These are phyloP conservation scores for Arctium lappa DNA, from an alignment of 129 eudicot species.

Conservation along the genomic window DNA sequence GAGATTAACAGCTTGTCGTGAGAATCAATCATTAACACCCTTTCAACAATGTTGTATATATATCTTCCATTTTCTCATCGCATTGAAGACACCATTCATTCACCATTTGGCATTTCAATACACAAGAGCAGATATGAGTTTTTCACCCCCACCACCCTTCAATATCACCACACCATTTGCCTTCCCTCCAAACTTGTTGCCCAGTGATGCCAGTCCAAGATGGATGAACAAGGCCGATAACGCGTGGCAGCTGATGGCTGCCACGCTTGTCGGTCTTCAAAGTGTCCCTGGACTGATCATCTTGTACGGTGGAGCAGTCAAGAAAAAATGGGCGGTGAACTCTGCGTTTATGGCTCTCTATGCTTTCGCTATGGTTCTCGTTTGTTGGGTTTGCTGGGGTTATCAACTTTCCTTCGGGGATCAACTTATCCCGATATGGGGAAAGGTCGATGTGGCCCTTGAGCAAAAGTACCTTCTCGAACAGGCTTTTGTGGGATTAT, in stretches of 20 bases:
- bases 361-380: constrained; percentile 41
- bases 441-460: constrained; percentile 32
- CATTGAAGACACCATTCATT: not conserved
- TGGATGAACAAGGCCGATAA: constrained; percentile 53
- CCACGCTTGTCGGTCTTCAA: constrained; percentile 42
- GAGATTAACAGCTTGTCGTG: constrained; percentile 18
- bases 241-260: constrained; percentile 47
- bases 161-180: not conserved
- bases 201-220: constrained; percentile 19
- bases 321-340: constrained; percentile 46
- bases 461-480: constrained; percentile 34
- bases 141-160: constrained; percentile 13
- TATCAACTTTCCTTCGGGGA: constrained; percentile 36
- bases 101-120: not conserved
- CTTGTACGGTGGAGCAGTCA: constrained; percentile 43
- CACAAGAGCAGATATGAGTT: constrained; percentile 14
- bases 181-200: constrained; percentile 24
- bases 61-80: not conserved
- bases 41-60: not conserved
- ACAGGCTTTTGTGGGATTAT: constrained; percentile 26
- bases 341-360: constrained; percentile 50
- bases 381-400: constrained; percentile 55
- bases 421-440: constrained; percentile 37
- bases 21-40: constrained; percentile 8
- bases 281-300: constrained; percentile 46